Base-by-base conservation (phyloP, 2,329 filamentous ascomycete genomes). In the Monilinia aucupariae region DNA sequence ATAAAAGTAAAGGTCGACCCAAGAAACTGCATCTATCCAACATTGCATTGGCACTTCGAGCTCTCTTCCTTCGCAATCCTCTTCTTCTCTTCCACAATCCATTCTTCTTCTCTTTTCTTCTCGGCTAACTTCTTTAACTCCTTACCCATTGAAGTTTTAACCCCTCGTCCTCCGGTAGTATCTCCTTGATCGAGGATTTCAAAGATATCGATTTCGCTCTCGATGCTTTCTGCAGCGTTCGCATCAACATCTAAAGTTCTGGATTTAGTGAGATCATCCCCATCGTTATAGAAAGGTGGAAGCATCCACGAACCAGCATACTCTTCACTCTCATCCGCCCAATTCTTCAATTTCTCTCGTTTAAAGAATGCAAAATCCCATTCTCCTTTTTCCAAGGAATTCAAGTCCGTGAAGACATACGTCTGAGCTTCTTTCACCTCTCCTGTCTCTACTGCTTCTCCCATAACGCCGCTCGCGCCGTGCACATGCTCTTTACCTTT, bases 281-380 rank as follows among this genome's bases (percentile, higher is more conserved):
- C 27, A 25, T 17, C 37, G 4, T 61, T 27, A 3, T 10, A 20
- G 12, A 4, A 3, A 37, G n/a, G n/a, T 5, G 10, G 9, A 13
- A 5, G 34, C n/a, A 22, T 25, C n/a, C n/a, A 47, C 54, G 30
- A 50, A 70, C 69, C 68, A 30, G 66, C 58, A 61, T 68, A 71
- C 54, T 72, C 70, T 15, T 67, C 60, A 51, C 65, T 69, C n/a
- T 59, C 39, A 58, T 64, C 67, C 30, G 68, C 65, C 78, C 81
- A 64, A 81, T 78, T 77, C 55, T 75, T 71, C 81, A 89, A 78
- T 78, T 92, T 96, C 66, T 94, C 87, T 70, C 81, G 80, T 65
- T 88, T 85, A 73, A 97, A 97, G 66, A 89, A 85, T 54, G 87
- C 85, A 77, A 92, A 94, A 74, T 96, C 90, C 93, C 93, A 97